A percentile compares a stretch with the other conserved stretches of the same genome.
These are phyloP conservation scores for Citrus glauca DNA, from an alignment of 345 rosid genomes.

Conservation along the genomic window DNA sequence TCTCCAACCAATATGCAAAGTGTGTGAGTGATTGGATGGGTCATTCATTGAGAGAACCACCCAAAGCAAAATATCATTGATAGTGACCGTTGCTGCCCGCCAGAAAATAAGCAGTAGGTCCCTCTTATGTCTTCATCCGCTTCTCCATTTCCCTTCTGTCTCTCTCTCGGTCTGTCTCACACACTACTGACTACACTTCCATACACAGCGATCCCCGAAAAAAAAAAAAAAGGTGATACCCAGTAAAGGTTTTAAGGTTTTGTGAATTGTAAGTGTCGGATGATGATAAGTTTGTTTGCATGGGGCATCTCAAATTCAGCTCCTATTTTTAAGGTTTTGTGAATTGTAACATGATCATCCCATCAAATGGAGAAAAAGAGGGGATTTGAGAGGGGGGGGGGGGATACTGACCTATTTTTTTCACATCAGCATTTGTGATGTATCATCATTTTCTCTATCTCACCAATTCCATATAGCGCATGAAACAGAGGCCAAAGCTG, in stretches of 20 bases:
- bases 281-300: slow-evolving; percentile 3
- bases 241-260: slow-evolving; percentile 13
- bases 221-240: not conserved
- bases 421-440: slow-evolving; percentile 3
- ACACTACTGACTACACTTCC: not conserved
- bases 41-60: slow-evolving; percentile 46
- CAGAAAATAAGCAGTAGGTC: slow-evolving; percentile 74
- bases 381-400: too few species aligned
- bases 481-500: not conserved
- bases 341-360: slow-evolving; percentile 7
- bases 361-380: not conserved
- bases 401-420: not conserved
- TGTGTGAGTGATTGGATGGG: slow-evolving; percentile 44
- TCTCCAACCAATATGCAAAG: slow-evolving; percentile 25
- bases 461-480: not conserved
- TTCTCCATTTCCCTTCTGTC: slow-evolving; percentile 25
- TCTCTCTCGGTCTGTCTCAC: slow-evolving; percentile 8
- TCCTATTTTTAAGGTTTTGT: not conserved
- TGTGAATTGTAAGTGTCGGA: not conserved
- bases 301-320: not conserved
- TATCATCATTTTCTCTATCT: not conserved
- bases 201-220: not conserved
- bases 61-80: slow-evolving; percentile 58
- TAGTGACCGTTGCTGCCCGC: slow-evolving; percentile 72
- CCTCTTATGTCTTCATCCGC: slow-evolving; percentile 53